These are phyloP conservation scores for Exophiala xenobiotica DNA, from an alignment of 2,329 filamentous ascomycete species.

Conservation along the genomic window DNA sequence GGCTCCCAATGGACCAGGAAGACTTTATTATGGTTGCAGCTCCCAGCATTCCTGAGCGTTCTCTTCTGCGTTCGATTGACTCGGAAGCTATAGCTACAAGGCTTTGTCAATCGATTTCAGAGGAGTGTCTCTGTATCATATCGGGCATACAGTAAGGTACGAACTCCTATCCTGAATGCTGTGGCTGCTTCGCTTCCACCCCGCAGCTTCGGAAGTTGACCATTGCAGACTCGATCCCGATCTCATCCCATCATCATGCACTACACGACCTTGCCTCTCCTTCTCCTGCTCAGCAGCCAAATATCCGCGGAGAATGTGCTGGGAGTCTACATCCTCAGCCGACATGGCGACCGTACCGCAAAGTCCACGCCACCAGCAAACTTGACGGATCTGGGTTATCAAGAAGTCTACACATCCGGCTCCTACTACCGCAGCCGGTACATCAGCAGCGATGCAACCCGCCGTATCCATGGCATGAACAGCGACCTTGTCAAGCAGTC, in stretches of 20 bases:
- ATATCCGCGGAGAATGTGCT: no score
- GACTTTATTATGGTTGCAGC: no score
- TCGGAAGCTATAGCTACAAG: no score
- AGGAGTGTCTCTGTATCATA: no score
- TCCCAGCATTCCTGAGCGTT: no score
- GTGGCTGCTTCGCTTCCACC: no score
- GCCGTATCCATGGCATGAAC: slow-evolving; percentile 66
- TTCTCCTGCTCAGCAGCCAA: no score
- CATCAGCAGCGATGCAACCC: slow-evolving; percentile 59
- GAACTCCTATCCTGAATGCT: no score
- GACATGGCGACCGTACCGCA: slow-evolving; percentile 83
- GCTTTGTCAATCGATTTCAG: no score
- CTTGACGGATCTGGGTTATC: slow-evolving; percentile 77
- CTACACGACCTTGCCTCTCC: slow-evolving; percentile 15
- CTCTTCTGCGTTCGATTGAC: no score
- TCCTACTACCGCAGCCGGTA: slow-evolving; percentile 75
- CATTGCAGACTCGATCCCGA: not conserved
- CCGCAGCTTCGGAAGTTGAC: no score
- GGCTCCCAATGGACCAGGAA: not conserved
- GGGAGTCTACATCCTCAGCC: slow-evolving; percentile 82
- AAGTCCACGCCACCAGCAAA: slow-evolving; percentile 70
- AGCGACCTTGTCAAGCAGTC: slow-evolving; percentile 63
- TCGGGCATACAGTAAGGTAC: no score
- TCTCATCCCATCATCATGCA: slow-evolving; percentile 9
- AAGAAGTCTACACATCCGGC: slow-evolving; percentile 70